phyloP scores from a whole-genome alignment of 805 yeast genomes.

The Sugiyamaella mastotermitis region DNA sequence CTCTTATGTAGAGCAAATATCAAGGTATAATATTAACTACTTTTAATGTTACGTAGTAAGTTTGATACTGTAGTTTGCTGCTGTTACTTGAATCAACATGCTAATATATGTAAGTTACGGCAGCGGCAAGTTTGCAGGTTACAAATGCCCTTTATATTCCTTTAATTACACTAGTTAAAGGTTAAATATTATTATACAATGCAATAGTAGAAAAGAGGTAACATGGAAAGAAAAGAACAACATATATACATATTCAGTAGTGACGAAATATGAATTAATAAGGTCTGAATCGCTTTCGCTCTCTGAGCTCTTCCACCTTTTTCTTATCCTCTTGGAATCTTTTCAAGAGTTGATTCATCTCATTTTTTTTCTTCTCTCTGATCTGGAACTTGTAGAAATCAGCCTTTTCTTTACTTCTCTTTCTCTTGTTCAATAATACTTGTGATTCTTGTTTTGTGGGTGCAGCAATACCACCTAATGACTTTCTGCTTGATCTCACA shows the following conservation, averaged over 20 bases:
- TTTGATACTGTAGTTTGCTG: too few relatives aligned
- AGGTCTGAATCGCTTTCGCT: constrained; percentile 79
- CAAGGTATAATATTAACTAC: too few relatives aligned
- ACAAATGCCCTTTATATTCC: too few relatives aligned
- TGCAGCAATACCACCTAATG: constrained; percentile 54
- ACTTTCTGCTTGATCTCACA: constrained; percentile 79
- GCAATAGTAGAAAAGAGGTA: too few relatives aligned
- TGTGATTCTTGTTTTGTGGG: constrained; percentile 16
- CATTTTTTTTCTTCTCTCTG: constrained; percentile 86
- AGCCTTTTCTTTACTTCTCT: constrained; percentile 66
- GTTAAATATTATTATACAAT: too few relatives aligned
- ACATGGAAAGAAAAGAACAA: too few relatives aligned
- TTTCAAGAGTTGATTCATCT: constrained; percentile 77
- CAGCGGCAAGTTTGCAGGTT: too few relatives aligned
- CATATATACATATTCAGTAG: too few relatives aligned
- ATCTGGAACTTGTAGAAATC: constrained; percentile 96
- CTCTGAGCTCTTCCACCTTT: constrained; percentile 69
- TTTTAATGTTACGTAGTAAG: too few relatives aligned
- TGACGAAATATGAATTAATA: constrained; percentile 45
- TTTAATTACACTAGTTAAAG: background rate
- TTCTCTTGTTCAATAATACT: constrained; percentile 32
- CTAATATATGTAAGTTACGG: too few relatives aligned
- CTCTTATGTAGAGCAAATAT: too few relatives aligned
- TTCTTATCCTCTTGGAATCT: constrained; percentile 91
- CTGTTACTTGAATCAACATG: too few relatives aligned